Evolutionary conservation across 148 eudicot species (phyloP), one percentile per base, ranked within the genome.

Genomic region (Chenopodium formosanum): DNA sequence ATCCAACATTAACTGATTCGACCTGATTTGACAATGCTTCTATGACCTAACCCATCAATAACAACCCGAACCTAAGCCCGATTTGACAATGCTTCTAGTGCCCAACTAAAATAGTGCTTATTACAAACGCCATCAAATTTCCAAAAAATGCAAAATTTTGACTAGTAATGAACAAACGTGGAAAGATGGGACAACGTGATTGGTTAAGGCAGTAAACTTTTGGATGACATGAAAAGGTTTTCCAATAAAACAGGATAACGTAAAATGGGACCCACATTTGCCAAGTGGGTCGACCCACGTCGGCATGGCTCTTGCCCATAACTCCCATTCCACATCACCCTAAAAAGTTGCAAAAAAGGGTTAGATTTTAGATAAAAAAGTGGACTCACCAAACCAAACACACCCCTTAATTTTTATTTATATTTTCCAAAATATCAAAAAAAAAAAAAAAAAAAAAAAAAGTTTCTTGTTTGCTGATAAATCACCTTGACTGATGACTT

Each of bases 251-350:
- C 22, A 48, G 52, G 85, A 83, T 83, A 83, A 83, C 74, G 81
- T 63, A 65, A 73, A 65, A 20, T 78, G 82, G 81, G 40, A 25
- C 31, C 80, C 68, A 29, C 69, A 56, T 31, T n/a, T 62, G 27
- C 77, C 77, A 72, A 80, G 71, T 73, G 20, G 77, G 73, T 68
- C 14, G 40, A 27, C 60, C 80, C 80, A 83, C 72, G 78, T 79
- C 63, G 65, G 66, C 23, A 29, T 69, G 63, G 34, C 7, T 23
- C 22, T 40, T 29, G 73, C 80, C 84, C 81, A 78, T 63, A 63
- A 68, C 29, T 44, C 74, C 37, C 73, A 77, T 6, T 37, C 80
- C 80, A 82, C 87, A 77, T 85, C 87, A 85, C 77, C 87, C 85
- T 44, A 63, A 82, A 85, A 85, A 82, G 82, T 70, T 74, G 44